Conservation (phyloP, 2,329 filamentous ascomycete species). For the Juglanconis sp. region DNA sequence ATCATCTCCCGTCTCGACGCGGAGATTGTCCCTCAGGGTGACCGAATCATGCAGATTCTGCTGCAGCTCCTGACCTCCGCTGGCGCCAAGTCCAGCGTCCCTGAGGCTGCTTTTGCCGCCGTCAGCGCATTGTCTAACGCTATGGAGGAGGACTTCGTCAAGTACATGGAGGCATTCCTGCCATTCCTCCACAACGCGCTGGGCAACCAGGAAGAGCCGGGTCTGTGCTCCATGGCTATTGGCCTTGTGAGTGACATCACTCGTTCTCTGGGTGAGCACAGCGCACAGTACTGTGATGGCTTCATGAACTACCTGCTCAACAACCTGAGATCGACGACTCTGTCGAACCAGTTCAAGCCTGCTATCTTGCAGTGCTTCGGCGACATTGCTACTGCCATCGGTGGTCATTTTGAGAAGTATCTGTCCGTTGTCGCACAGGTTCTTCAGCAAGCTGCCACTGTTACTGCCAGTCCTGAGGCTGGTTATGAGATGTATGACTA, state of each 20-base stretch:
- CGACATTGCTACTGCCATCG: constrained; percentile 93
- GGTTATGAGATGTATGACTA: constrained; percentile 97
- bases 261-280: constrained; percentile 81
- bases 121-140: constrained; percentile 90
- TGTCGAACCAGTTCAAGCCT: constrained; percentile 96
- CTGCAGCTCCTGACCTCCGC: constrained; percentile 77
- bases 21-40: constrained; percentile 84
- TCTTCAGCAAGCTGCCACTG: constrained; percentile 84
- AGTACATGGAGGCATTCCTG: constrained; percentile 95
- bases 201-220: constrained; percentile 91
- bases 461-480: constrained; percentile 74
- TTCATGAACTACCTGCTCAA: constrained; percentile 98
- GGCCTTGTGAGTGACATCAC: constrained; percentile 96
- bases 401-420: constrained; percentile 88
- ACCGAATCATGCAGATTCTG: constrained; percentile 88
- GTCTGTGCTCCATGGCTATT: constrained; percentile 94
- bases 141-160: constrained; percentile 86
- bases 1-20: constrained; percentile 89
- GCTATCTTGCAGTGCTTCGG: constrained; percentile 97
- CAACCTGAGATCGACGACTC: constrained; percentile 79
- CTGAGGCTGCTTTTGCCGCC: constrained; percentile 88
- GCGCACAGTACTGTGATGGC: constrained; percentile 91
- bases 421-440: constrained; percentile 89
- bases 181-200: constrained; percentile 93
- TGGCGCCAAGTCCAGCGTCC: constrained; percentile 85